Conservation (phyloP, 768 basidiomycete species). For the Russula lepida region DNA sequence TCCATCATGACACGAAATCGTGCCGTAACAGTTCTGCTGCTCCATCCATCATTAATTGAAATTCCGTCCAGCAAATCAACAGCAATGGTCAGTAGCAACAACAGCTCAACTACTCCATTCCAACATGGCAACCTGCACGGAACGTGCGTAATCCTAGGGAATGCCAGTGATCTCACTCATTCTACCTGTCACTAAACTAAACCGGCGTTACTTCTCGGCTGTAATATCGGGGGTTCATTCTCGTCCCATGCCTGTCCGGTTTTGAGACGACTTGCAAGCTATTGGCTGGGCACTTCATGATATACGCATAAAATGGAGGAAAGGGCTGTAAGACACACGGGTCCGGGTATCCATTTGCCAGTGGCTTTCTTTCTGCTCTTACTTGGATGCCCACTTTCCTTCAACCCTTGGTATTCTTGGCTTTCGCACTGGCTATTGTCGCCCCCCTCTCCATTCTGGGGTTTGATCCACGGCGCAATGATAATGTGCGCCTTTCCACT, state of each 20-base stretch:
- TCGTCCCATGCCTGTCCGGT: background rate
- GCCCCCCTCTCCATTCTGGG: background rate
- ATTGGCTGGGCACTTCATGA: background rate
- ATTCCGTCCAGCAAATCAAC: too few species aligned
- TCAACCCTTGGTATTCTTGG: background rate
- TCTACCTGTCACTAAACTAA: too few species aligned
- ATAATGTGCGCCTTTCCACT: background rate
- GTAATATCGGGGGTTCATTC: background rate
- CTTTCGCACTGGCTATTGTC: background rate
- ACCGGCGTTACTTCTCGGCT: too few species aligned
- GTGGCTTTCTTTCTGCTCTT: background rate
- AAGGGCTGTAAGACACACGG: background rate
- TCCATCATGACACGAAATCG: too few species aligned
- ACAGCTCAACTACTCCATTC: background rate
- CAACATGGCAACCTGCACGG: background rate
- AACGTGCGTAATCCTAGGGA: too few species aligned
- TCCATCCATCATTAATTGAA: too few species aligned
- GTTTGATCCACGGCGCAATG: background rate
- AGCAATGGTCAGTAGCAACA: background rate
- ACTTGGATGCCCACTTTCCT: background rate
- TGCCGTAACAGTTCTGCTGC: too few species aligned
- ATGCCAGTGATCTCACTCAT: too few species aligned
- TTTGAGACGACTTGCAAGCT: background rate
- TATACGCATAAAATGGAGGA: background rate
- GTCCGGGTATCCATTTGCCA: too few species aligned